A percentile compares a stretch with the other conserved stretches of the same genome.
Conservation (phyloP, 352 stramenopile genomes). For the Globisporangium heterothallicum region DNA sequence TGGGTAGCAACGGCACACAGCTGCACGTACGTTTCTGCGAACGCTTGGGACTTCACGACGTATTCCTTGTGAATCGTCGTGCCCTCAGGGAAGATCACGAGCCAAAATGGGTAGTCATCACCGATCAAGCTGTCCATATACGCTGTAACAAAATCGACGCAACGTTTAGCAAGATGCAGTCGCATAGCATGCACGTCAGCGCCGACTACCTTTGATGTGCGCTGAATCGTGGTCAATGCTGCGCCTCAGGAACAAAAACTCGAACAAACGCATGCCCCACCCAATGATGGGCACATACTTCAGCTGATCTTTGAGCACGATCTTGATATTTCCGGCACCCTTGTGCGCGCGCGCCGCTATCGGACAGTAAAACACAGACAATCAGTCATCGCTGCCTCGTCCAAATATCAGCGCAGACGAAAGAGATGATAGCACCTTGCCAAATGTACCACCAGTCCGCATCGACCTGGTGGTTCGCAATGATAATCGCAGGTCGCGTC, state of each 20-base stretch:
- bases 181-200: neutral
- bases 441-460: conserved; percentile 93
- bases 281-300: conserved; percentile 86
- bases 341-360: conserved; percentile 50
- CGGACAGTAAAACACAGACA: neutral
- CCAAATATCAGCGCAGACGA: neutral
- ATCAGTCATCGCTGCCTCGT: neutral
- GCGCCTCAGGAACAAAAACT: conserved; percentile 87
- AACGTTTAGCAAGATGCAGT: neutral
- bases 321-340: conserved; percentile 84
- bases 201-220: conserved; percentile 48
- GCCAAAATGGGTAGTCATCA: conserved; percentile 84
- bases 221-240: conserved; percentile 70
- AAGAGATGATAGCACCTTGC: conserved; percentile 32
- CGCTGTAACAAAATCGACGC: conserved; percentile 14
- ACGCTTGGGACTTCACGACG: conserved; percentile 86
- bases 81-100: conserved; percentile 88
- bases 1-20: no score
- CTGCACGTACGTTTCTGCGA: conserved; percentile 73
- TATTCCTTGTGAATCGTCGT: conserved; percentile 89
- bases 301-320: conserved; percentile 89
- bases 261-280: conserved; percentile 87
- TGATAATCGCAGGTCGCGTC: conserved; percentile 78
- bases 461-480: conserved; percentile 91
- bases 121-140: conserved; percentile 75